Percentiles rank a stretch among this genome's conserved stretches.
These are phyloP conservation scores for Sugiyamaella americana DNA, from an alignment of 805 yeast species.

Conservation along the genomic window DNA sequence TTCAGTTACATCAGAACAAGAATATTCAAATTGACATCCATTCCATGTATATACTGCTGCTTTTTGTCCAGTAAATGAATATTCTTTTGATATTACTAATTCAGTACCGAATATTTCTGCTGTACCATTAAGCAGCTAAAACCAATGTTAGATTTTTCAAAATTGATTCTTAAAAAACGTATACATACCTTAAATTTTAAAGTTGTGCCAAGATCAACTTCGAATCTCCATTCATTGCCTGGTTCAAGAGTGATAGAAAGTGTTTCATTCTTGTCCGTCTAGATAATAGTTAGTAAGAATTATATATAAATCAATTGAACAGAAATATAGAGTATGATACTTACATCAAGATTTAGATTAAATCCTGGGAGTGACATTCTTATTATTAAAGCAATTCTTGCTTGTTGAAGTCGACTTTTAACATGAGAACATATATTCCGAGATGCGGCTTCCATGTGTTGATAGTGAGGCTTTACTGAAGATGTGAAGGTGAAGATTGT, in stretches of 20 bases:
- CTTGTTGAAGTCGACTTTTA: too few species aligned
- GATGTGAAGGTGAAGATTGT: too few species aligned
- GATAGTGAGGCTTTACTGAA: too few species aligned
- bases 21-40: slow-evolving; percentile 58
- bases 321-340: background rate
- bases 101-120: slow-evolving; percentile 95
- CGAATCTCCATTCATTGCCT: slow-evolving; percentile 69
- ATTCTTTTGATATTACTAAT: slow-evolving; percentile 63
- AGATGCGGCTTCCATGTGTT: too few species aligned
- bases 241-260: slow-evolving; percentile 26
- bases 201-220: slow-evolving; percentile 48
- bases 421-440: too few species aligned
- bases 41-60: slow-evolving; percentile 53
- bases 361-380: slow-evolving; percentile 18
- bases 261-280: background rate
- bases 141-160: slow-evolving; percentile 1
- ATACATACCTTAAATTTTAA: slow-evolving; percentile 43
- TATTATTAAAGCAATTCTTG: background rate
- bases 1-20: slow-evolving; percentile 35
- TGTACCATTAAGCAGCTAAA: slow-evolving; percentile 51
- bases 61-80: slow-evolving; percentile 49
- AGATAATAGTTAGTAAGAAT: too few species aligned
- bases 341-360: slow-evolving; percentile 10
- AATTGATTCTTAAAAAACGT: too few species aligned
- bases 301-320: background rate